A percentile compares a stretch with the other conserved stretches of the same genome.
phyloP scores from a whole-genome alignment of 2,329 filamentous ascomycete genomes.

The Venturia effusa region DNA sequence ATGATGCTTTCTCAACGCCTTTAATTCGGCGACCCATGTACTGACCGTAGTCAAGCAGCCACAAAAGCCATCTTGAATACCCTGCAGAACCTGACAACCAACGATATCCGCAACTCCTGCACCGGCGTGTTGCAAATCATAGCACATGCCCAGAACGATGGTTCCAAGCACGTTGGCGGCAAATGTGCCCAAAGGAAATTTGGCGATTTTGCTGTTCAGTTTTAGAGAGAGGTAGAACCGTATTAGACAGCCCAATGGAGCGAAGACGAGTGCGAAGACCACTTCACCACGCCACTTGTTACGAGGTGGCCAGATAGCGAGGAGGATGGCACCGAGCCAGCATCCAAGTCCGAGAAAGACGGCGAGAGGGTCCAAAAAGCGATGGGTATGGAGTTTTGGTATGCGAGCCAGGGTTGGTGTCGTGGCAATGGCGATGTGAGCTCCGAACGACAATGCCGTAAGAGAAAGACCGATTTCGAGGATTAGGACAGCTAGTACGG shows the following conservation, averaged over 20 bases:
- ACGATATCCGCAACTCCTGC: conserved; percentile 32
- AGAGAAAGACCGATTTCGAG: conserved; percentile 61
- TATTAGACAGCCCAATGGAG: conserved; percentile 64
- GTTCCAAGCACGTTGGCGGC: conserved; percentile 70
- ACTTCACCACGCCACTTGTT: conserved; percentile 65
- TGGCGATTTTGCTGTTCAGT: conserved; percentile 55
- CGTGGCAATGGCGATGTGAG: conserved; percentile 59
- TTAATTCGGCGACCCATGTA: conserved; percentile 55
- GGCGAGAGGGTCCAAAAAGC: conserved; percentile 54
- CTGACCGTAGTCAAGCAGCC: conserved; percentile 56
- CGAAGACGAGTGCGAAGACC: conserved; percentile 70
- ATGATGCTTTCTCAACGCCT: conserved; percentile 31
- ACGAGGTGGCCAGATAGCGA: conserved; percentile 62
- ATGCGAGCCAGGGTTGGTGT: conserved; percentile 47
- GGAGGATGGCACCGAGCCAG: conserved; percentile 68
- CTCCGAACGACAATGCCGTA: conserved; percentile 58
- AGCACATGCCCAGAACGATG: conserved; percentile 61
- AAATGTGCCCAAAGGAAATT: conserved; percentile 83
- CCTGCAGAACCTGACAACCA: conserved; percentile 58
- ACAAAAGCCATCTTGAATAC: conserved; percentile 57
- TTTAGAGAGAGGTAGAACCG: conserved; percentile 62
- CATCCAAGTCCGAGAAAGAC: conserved; percentile 53
- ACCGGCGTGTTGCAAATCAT: conserved; percentile 57
- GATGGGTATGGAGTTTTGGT: conserved; percentile 27
- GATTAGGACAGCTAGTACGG: conserved; percentile 64